phyloP scores from a whole-genome alignment of 805 yeast species.

The Metschnikowia aberdeeniae region DNA sequence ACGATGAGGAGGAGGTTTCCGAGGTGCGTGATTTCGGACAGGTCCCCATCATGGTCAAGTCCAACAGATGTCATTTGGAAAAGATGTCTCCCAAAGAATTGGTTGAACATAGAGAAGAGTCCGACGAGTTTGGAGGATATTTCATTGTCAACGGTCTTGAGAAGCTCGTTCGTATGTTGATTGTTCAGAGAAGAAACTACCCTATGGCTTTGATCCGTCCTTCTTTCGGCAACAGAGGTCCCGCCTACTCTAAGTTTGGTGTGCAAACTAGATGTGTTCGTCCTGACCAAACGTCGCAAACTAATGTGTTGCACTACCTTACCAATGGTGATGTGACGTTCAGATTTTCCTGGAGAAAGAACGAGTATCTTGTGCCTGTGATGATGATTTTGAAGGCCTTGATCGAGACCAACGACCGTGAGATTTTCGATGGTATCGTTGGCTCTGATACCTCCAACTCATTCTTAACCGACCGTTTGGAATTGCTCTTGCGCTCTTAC shows the following conservation, averaged over 20 bases:
- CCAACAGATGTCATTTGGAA: conserved; percentile 89
- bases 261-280: conserved; percentile 91
- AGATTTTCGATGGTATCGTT: conserved; percentile 92
- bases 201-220: conserved; percentile 98
- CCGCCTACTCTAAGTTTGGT: conserved; percentile 83
- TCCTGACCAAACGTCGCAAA: conserved; percentile 96
- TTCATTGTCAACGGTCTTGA: conserved; percentile 96
- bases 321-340: conserved; percentile 95
- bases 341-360: conserved; percentile 95
- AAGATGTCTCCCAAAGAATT: conserved; percentile 78
- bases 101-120: conserved; percentile 77
- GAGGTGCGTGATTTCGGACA: conserved; percentile 90
- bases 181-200: conserved; percentile 96
- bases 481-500: conserved; percentile 82
- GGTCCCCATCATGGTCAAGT: conserved; percentile 84
- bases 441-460: conserved; percentile 86
- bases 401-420: conserved; percentile 87
- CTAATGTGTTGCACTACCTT: conserved; percentile 93
- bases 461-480: conserved; percentile 96
- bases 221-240: conserved; percentile 91
- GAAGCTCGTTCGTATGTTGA: conserved; percentile 92
- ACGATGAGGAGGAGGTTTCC: conserved; percentile 75
- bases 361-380: conserved; percentile 91
- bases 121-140: conserved; percentile 95
- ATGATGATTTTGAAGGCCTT: conserved; percentile 89